Evolutionary conservation across 495 filamentous ascomycete species (phyloP), one percentile per base, ranked within the genome.

Genomic region (Annulohypoxylon stygium): DNA sequence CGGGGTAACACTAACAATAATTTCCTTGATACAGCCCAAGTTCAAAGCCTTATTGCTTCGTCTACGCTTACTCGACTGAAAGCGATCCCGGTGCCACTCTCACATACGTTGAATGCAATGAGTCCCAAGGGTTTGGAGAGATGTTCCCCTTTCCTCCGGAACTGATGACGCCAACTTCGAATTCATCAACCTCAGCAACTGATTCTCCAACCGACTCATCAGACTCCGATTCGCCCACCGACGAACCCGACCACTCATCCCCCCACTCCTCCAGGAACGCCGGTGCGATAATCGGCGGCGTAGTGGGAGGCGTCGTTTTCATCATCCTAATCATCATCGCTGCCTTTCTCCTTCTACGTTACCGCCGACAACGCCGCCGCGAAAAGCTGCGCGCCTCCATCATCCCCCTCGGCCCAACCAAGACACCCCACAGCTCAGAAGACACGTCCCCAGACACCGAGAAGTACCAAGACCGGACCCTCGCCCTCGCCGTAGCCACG

Each of bases 71-170:
- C 30, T 63, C 61, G 9, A 75, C 72, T 3, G 58, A 66, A 8
- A 47, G 41, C 1, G 36, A 67, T 14, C 67, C 64, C 5, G 54
- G 53, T 8, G 34, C 61, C 9, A 78, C 72, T 9, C 65, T 75
- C 18, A 77, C 65, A n/a, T 64, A 67, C 55, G 43, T 78, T 16
- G 51, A 61, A 60, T 78, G 77, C 25, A 61, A 74, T 12, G 43
- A 69, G 58, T 37, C 72, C 6, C 57, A 57, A n/a, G 69, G 61
- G 18, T 71, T 70, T 23, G 77, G 71, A 18, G 69, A 77, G 55
- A 14, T 78, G 54, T 75, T 66, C 23, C 72, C 77, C 4, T 77
- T 57, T n/a, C 77, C 75, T 1, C 72, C 70, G 8, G 69, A 73
- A 33, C n/a, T 41, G 25, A 78, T 71, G 12, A 69, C 30, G 47